These are phyloP conservation scores for Schwanniomyces sp. DNA, from an alignment of 805 yeast genomes.

Conservation along the genomic window DNA sequence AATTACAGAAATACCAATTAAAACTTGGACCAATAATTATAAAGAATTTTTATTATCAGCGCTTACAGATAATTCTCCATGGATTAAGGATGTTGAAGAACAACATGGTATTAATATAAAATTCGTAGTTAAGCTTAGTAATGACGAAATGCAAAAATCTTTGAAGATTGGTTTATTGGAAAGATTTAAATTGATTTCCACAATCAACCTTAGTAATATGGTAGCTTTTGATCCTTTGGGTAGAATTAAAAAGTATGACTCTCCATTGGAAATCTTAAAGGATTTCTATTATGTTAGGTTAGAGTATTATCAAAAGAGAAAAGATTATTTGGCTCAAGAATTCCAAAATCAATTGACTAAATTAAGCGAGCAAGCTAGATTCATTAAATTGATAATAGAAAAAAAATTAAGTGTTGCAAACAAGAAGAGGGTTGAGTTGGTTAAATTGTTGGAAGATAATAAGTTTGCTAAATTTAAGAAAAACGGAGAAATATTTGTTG, in stretches of 20 bases:
- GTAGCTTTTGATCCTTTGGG: constrained; percentile 93
- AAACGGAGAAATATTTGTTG: constrained; percentile 61
- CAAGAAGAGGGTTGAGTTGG: constrained; percentile 63
- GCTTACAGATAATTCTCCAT: constrained; percentile 64
- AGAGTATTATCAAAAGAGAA: constrained; percentile 88
- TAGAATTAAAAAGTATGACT: constrained; percentile 77
- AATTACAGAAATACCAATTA: constrained; percentile 89
- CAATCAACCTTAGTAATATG: constrained; percentile 79
- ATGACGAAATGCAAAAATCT: constrained; percentile 83
- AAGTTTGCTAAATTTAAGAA: constrained; percentile 79
- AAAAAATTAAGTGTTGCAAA: constrained; percentile 69
- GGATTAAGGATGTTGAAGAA: constrained; percentile 95
- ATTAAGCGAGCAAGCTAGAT: constrained; percentile 81
- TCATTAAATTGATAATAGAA: constrained; percentile 87
- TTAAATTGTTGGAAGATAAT: constrained; percentile 58
- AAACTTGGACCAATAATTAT: constrained; percentile 88
- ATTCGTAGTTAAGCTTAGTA: constrained; percentile 71
- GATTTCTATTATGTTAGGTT: constrained; percentile 86
- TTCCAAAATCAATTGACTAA: constrained; percentile 74
- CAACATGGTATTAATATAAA: constrained; percentile 83
- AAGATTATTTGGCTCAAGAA: constrained; percentile 70
- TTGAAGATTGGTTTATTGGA: constrained; percentile 75
- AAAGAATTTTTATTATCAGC: constrained; percentile 81
- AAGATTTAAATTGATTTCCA: constrained; percentile 72
- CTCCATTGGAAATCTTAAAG: constrained; percentile 70